phyloP scores from a whole-genome alignment of 495 filamentous ascomycete genomes.

The Evernia prunastri region DNA sequence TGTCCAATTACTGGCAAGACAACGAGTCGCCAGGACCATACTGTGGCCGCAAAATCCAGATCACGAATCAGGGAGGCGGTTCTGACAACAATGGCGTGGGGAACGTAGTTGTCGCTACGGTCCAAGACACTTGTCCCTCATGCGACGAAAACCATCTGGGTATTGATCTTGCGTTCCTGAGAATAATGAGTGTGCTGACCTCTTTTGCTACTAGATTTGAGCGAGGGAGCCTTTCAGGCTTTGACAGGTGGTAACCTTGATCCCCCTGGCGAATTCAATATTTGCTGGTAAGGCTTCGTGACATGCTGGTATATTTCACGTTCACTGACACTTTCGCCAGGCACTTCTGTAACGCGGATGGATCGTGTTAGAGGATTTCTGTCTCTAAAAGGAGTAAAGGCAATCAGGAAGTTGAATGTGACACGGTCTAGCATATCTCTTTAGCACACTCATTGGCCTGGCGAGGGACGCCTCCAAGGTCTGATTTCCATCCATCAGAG shows the following conservation, averaged over 20 bases:
- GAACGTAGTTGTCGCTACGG: constrained; percentile 27
- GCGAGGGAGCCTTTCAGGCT: constrained; percentile 22
- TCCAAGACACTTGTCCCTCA: constrained; percentile 31
- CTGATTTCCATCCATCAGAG: background rate
- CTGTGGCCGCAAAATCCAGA: constrained; percentile 31
- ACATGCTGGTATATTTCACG: background rate
- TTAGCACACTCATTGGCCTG: background rate
- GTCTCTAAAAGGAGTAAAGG: background rate
- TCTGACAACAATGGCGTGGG: constrained; percentile 29
- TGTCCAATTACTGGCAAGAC: constrained; percentile 27
- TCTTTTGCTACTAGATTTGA: constrained; percentile 14
- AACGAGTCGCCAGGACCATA: constrained; percentile 20
- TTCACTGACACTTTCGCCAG: background rate
- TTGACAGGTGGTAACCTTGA: constrained; percentile 23
- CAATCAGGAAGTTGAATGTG: background rate
- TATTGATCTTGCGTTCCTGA: background rate
- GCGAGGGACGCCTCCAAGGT: background rate
- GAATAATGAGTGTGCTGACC: background rate
- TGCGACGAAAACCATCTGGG: constrained; percentile 30
- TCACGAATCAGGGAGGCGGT: constrained; percentile 31
- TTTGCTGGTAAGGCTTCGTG: constrained; percentile 19
- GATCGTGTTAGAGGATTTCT: constrained; percentile 5
- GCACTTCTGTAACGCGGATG: constrained; percentile 17
- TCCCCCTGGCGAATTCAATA: constrained; percentile 20
- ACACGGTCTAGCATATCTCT: background rate